These are phyloP conservation scores for Apophysomyces variabilis DNA, from an alignment of 371 early-diverging fungal genomes.

Conservation along the genomic window DNA sequence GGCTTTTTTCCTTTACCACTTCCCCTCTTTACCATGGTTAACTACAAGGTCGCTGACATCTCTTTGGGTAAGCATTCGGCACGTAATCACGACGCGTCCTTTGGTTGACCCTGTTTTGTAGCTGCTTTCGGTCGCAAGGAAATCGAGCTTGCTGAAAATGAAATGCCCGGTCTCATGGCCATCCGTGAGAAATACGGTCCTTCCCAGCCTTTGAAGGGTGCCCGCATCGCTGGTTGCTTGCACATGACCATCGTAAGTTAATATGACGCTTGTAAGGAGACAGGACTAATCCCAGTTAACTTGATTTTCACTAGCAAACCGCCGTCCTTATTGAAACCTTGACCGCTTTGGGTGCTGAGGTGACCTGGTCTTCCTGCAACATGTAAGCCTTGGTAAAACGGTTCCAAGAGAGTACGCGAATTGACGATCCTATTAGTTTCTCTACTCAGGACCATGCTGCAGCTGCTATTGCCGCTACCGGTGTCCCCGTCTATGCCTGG, in stretches of 20 bases:
- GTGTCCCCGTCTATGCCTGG: slow-evolving; percentile 87
- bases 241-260: slow-evolving; percentile 89
- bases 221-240: slow-evolving; percentile 96
- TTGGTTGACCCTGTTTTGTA: slow-evolving; percentile 7
- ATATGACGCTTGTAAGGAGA: not conserved
- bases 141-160: slow-evolving; percentile 78
- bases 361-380: slow-evolving; percentile 98
- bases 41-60: slow-evolving; percentile 78
- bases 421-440: slow-evolving; percentile 48
- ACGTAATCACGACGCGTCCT: not conserved
- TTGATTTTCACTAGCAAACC: slow-evolving; percentile 59
- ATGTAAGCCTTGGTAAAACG: slow-evolving; percentile 41
- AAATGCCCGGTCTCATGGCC: slow-evolving; percentile 98
- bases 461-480: slow-evolving; percentile 80
- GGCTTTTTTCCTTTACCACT: slow-evolving; percentile 8
- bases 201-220: slow-evolving; percentile 89
- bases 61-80: slow-evolving; percentile 71
- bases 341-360: slow-evolving; percentile 91
- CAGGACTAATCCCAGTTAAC: slow-evolving; percentile 1
- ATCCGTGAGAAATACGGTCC: slow-evolving; percentile 91
- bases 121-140: slow-evolving; percentile 48
- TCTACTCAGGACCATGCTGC: slow-evolving; percentile 97
- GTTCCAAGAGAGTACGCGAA: not conserved
- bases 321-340: slow-evolving; percentile 98
- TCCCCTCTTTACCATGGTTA: slow-evolving; percentile 13